Evolutionary conservation across 2,329 filamentous ascomycete genomes (phyloP), one percentile per base, ranked within the genome.

Genomic region (Fusarium metavorans): DNA sequence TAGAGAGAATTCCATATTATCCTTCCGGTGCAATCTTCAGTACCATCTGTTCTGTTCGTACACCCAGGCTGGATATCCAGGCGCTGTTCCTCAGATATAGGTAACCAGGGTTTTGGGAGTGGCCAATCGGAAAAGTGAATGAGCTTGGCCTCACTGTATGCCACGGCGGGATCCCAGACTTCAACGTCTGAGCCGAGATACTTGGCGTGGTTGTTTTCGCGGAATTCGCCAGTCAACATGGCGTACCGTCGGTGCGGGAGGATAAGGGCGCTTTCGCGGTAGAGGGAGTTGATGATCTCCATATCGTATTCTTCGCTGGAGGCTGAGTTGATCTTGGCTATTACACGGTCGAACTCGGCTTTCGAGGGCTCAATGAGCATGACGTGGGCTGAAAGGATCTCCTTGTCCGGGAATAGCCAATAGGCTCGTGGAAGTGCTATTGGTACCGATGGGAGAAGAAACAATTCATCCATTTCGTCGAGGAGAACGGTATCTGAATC

Each of bases 51-150:
- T 66, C 83, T 88, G 52, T 87, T 89, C 70, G 81, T 89, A 9
- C 78, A 80, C 10, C 61, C 59, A 0, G 80, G 80, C 23, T 81
- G 78, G 6, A 61, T 48, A 11, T 65, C 25, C 9, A 64, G 35
- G 10, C 76, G 59, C 0, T 71, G 30, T 0, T 66, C 54, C 0
- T 76, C 68, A 1, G 67, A 30, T 0, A 74, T 74, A 0, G 52
- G 77, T 83, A 73, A 68, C 86, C 87, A 88, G 0, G 86, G 86
- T 68, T 94, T 94, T 0, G 92, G 91, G 7, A 93, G 76, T 1
- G 92, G 92, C 90, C 90, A 93, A 77, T 94, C 92, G 14, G 89
- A 92, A 79, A 94, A 94, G 80, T 94, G 92, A 3, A 94, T 84
- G 6, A 92, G 85, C 72, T 92, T 93, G 8, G 91, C 89, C 76